These are phyloP conservation scores for Theileria equi DNA, from an alignment of 169 alveolate species.

Conservation along the genomic window DNA sequence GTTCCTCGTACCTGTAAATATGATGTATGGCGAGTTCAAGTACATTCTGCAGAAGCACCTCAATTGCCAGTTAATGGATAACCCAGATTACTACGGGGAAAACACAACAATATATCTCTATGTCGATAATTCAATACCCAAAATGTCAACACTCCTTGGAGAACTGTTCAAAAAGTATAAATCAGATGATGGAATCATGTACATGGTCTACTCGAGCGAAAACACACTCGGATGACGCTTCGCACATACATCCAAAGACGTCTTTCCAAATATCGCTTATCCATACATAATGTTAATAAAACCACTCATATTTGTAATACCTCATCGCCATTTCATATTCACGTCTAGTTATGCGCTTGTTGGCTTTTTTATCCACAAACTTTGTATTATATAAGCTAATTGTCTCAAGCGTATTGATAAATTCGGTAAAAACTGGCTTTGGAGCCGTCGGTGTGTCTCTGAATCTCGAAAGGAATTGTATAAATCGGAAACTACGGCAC, in stretches of 20 bases:
- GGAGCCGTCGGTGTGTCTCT: too few relatives aligned
- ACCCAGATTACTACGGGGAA: constrained; percentile 39
- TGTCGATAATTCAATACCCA: constrained; percentile 77
- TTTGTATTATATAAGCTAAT: too few relatives aligned
- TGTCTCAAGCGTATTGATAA: too few relatives aligned
- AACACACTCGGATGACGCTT: constrained; percentile 51
- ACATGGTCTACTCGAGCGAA: constrained; percentile 79
- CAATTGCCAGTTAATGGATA: constrained; percentile 47
- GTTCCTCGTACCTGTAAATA: constrained; percentile 82
- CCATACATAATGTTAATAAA: neutral
- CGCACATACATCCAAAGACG: neutral
- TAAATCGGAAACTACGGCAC: too few relatives aligned
- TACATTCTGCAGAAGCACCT: constrained; percentile 84
- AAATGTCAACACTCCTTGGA: constrained; percentile 77
- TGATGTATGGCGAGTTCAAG: constrained; percentile 86
- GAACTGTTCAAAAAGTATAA: constrained; percentile 79
- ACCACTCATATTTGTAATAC: neutral
- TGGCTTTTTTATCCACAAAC: too few relatives aligned
- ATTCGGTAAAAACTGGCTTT: too few relatives aligned
- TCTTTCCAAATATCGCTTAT: neutral
- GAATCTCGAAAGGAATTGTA: too few relatives aligned
- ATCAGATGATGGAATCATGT: constrained; percentile 82
- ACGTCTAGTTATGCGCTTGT: too few relatives aligned
- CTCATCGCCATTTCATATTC: too few relatives aligned
- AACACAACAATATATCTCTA: constrained; percentile 78